Evolutionary conservation across 1,139 yeast genomes (phyloP).

Genomic region (Sugiyamaella sp.): DNA sequence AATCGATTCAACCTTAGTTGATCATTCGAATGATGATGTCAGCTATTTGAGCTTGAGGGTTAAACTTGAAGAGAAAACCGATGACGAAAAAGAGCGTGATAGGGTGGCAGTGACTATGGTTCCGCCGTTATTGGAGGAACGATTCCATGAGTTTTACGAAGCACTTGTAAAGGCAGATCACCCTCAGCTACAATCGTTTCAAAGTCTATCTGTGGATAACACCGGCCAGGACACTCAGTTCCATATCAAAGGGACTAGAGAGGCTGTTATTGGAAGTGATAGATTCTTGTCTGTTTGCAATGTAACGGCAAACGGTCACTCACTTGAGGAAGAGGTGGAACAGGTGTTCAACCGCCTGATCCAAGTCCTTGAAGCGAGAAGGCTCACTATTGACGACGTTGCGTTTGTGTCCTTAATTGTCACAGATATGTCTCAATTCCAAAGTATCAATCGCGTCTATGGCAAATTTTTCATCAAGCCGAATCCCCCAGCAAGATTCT

Average conservation of each 20-base stretch:
- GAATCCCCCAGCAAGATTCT: slow-evolving; percentile 86
- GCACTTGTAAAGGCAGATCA: slow-evolving; percentile 39
- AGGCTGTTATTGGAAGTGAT: neutral
- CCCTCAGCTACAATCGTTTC: too few species aligned
- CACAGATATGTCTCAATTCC: slow-evolving; percentile 63
- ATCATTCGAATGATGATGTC: slow-evolving; percentile 63
- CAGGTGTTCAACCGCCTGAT: slow-evolving; percentile 26
- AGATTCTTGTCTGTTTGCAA: neutral
- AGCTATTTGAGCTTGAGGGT: slow-evolving; percentile 57
- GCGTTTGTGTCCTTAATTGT: slow-evolving; percentile 49
- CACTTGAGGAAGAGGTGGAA: slow-evolving; percentile 27
- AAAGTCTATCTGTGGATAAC: too few species aligned
- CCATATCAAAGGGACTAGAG: neutral
- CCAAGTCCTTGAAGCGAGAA: slow-evolving; percentile 11
- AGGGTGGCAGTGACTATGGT: slow-evolving; percentile 24
- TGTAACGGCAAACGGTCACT: neutral
- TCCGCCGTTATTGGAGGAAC: slow-evolving; percentile 55
- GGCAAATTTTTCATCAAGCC: slow-evolving; percentile 55
- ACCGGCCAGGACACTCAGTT: too few species aligned
- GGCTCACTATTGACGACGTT: slow-evolving; percentile 23
- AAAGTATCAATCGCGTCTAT: slow-evolving; percentile 62
- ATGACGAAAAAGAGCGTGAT: slow-evolving; percentile 22
- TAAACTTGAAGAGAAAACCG: slow-evolving; percentile 45
- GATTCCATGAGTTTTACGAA: slow-evolving; percentile 44
- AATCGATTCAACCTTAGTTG: slow-evolving; percentile 47